A percentile compares a stretch with the other conserved stretches of the same genome.
Evolutionary conservation across 164 flowering plant genomes (phyloP).

Genomic region (Nelumbo lutea): DNA sequence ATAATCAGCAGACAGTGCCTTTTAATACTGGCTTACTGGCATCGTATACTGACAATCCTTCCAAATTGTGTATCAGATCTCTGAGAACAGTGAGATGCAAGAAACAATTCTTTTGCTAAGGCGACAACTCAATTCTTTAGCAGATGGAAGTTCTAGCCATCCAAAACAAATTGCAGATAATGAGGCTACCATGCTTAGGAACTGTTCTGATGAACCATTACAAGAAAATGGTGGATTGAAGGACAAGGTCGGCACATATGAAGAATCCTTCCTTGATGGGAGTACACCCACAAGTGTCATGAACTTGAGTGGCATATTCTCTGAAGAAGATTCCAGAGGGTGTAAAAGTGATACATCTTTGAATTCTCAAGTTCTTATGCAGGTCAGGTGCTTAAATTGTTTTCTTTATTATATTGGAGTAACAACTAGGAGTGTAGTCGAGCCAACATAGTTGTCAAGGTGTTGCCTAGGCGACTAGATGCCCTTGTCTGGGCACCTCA

Average conservation of each 20-base stretch:
- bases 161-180: constrained; percentile 18
- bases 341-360: constrained; percentile 21
- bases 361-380: constrained; percentile 46
- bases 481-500: not conserved
- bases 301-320: constrained; percentile 44
- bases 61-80: constrained; percentile 27
- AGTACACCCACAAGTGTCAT: constrained; percentile 48
- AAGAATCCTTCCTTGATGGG: constrained; percentile 37
- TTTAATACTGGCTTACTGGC: not conserved
- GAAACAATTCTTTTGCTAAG: constrained; percentile 62
- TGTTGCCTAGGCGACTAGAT: too few relatives aligned
- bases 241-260: constrained; percentile 21
- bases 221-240: constrained; percentile 20
- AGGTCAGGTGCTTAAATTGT: constrained; percentile 29
- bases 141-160: constrained; percentile 24
- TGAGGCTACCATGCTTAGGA: constrained; percentile 9
- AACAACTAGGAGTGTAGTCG: not conserved
- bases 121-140: constrained; percentile 47
- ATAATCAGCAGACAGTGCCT: not conserved
- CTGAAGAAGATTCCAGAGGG: constrained; percentile 44
- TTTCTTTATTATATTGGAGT: not conserved
- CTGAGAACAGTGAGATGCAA: constrained; percentile 76
- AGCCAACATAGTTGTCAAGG: not conserved
- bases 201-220: constrained; percentile 20
- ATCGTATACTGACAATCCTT: constrained; percentile 1